Base-by-base conservation (phyloP, 1,139 yeast genomes). In the Suhomyces yuchorum region DNA sequence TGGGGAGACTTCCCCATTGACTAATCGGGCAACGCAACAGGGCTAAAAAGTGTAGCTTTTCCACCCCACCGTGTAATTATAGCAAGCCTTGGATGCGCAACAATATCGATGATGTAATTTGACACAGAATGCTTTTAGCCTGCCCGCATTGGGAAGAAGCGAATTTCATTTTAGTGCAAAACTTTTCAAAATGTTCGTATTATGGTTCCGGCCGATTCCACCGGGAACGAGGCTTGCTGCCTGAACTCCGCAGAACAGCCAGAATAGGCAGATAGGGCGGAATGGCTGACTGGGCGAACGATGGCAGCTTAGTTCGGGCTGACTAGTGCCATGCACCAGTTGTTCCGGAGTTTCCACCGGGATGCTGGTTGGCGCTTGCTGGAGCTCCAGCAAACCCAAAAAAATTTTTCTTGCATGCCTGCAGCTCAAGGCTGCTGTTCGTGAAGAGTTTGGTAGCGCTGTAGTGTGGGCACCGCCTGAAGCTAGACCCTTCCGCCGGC, bases 31-130 rank as follows among this genome's bases (percentile, higher is more conserved):
- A 28, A 26, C 14, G 33, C 41, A 26, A 26, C 22, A 19, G 8
- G 35, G 42, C 34, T 32, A 18, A 15, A 17, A 6, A n/a, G 35
- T 14, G 32, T 28, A 15, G 17, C 18, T 26, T 24, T 24, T 38
- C 9, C 28, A 22, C 39, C 39, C 39, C 39, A 22, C 39, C 39
- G 26, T 37, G 39, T 37, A 37, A 23, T 37, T 37, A 37, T n/a
- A 8, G 20, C 39, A 37, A 23, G 30, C 37, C 37, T 17, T 23
- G 39, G 37, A 23, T 23, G 37, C 37, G 24, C 37, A 15, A 22
- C 9, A 18, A 19, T 8, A 15, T 8, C 28, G 15, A 40, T 40
- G 43, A 40, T 40, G 43, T 40, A 40, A 40, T 28, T 40, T 5
- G 37, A 32, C 42, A 22, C 23, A 18, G 33, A 38, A 38, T 14